phyloP scores from a whole-genome alignment of 768 basidiomycete species.

The Rhizopogon vulgaris region DNA sequence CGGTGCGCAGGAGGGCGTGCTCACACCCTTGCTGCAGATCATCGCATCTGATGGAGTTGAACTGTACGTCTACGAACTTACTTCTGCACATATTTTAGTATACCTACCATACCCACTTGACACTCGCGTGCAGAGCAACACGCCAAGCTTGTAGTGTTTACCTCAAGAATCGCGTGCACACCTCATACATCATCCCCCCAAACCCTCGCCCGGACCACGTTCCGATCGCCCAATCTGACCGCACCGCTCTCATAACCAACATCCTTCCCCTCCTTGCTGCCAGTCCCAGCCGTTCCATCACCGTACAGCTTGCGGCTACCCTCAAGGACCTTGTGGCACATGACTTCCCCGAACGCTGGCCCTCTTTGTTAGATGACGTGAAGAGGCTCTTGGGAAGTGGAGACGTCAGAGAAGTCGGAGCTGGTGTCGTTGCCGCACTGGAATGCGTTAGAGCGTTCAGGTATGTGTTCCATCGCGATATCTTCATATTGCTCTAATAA shows the following conservation, averaged over 20 bases:
- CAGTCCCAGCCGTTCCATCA: conserved; percentile 60
- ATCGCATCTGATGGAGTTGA: conserved; percentile 74
- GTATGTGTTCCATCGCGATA: conserved; percentile 10
- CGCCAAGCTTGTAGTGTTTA: conserved; percentile 84
- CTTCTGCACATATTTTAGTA: background rate
- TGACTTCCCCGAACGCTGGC: conserved; percentile 80
- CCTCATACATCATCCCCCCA: conserved; percentile 45
- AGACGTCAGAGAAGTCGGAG: conserved; percentile 69
- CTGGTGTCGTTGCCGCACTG: conserved; percentile 71
- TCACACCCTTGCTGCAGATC: conserved; percentile 80
- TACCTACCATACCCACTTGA: background rate
- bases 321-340: conserved; percentile 68
- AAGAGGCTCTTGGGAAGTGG: conserved; percentile 56
- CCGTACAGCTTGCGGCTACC: conserved; percentile 67
- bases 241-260: conserved; percentile 60
- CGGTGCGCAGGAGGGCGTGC: conserved; percentile 73
- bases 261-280: conserved; percentile 67
- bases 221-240: conserved; percentile 62
- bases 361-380: conserved; percentile 59
- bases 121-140: conserved; percentile 46
- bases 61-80: conserved; percentile 43
- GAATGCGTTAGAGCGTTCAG: conserved; percentile 65
- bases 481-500: background rate
- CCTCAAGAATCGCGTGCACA: conserved; percentile 83
- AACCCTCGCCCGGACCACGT: conserved; percentile 50